These are phyloP conservation scores for Erodium maritimum DNA, from an alignment of 345 rosid genomes.

Conservation along the genomic window DNA sequence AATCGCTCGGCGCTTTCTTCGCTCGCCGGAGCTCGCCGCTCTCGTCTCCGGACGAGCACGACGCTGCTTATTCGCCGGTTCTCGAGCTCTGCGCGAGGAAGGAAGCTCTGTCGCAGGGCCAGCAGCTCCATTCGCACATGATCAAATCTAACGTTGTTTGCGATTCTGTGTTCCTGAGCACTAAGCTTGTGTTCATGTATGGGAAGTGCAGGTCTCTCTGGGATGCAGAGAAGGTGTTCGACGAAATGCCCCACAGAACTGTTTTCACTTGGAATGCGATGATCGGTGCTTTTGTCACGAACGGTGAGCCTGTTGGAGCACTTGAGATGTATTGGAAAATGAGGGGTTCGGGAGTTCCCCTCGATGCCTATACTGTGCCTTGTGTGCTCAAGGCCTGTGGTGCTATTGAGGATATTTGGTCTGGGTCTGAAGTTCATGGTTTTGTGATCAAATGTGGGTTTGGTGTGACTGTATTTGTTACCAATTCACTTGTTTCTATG, in stretches of 20 bases:
- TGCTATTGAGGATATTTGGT: constrained; percentile 23
- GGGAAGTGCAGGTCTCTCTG: constrained; percentile 41
- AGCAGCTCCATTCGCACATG: constrained; percentile 32
- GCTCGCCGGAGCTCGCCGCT: background rate
- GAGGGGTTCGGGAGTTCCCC: constrained; percentile 34
- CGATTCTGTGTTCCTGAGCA: constrained; percentile 33
- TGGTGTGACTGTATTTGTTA: constrained; percentile 29
- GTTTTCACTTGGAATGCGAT: constrained; percentile 72
- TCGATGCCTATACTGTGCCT: constrained; percentile 55
- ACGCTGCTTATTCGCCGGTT: constrained; percentile 7
- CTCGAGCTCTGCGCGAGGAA: constrained; percentile 9
- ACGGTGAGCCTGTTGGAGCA: constrained; percentile 34
- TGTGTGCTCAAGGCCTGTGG: constrained; percentile 51
- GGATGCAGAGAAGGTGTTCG: constrained; percentile 55
- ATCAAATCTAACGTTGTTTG: constrained; percentile 19
- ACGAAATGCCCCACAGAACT: constrained; percentile 45
- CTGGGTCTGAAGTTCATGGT: constrained; percentile 55
- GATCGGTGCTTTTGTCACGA: constrained; percentile 52
- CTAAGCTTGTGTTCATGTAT: constrained; percentile 66
- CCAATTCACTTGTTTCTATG: constrained; percentile 65
- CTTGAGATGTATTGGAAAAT: constrained; percentile 36
- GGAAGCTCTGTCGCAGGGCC: constrained; percentile 10
- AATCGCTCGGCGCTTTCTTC: constrained; percentile 5
- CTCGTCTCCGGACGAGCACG: background rate
- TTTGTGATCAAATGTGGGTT: constrained; percentile 38